Base-by-base conservation (phyloP, 1,284 basidiomycete species). In the Pseudozyma hubeiensis region DNA sequence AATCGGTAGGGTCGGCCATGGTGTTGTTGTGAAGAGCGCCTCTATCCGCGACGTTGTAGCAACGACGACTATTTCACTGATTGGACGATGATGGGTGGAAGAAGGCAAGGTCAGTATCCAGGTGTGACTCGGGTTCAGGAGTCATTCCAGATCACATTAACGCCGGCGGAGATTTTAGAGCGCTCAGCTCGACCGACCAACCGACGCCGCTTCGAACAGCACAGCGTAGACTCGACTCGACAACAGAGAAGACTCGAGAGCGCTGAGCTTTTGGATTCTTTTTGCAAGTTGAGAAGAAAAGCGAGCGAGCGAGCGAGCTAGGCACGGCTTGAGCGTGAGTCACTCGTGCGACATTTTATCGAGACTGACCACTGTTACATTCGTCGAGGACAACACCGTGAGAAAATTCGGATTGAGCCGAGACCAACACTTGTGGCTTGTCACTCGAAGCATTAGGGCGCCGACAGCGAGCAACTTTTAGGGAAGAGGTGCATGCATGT, bases 1-100 rank as follows among this genome's bases (percentile, higher is more conserved):
- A 49, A 45, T 63, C 65, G 8, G 50, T 59, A 39, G 39, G 41
- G 14, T 63, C 57, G 30, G 49, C 67, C 67, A 70, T 70, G 66
- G 52, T 69, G 47, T 30, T 43, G 14, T n/a, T 39, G 47, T 44
- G 50, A 37, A 19, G 17, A 6, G 33, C 24, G 31, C 24, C 40
- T 31, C 50, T 54, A 16, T 35, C 37, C 19, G 29, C 57, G 49
- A 43, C 52, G 48, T 31, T 34, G 19, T 43, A 4, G 34, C 17
- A 51, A 48, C 53, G 43, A 31, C 47, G 35, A 31, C 45, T 30
- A n/a, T 53, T 57, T 53, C 55, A 64, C 51, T 53, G 54, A 53
- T 53, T 46, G 45, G 45, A 49, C 30, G 62, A 58, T 57, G 62
- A 41, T 64, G 55, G 55, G 4, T 17, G 29, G 34, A 50, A 17